Evolutionary conservation across 257 asterid genomes (phyloP).

Genomic region (Oldenlandia corymbosa): DNA sequence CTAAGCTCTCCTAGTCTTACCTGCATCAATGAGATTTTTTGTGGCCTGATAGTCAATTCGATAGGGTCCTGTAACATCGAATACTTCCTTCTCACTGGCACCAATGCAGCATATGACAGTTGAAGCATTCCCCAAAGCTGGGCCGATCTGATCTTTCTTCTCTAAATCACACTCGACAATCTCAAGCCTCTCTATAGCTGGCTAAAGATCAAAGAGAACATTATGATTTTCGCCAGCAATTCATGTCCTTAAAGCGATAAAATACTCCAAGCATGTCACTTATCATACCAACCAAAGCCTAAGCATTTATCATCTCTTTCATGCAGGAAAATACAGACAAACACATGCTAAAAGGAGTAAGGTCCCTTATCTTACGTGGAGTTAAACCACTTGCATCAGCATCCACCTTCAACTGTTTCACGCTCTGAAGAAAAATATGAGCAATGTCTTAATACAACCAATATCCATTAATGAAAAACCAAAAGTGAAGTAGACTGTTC

Average conservation of each 20-base stretch:
- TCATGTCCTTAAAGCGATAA: constrained; percentile 12
- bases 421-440: constrained; percentile 52
- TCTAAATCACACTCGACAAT: constrained; percentile 95
- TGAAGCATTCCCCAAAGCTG: constrained; percentile 72
- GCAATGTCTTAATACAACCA: constrained; percentile 1
- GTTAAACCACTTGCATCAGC: constrained; percentile 37
- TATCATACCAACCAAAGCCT: constrained; percentile 11
- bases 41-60: constrained; percentile 86
- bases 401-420: constrained; percentile 56
- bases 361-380: constrained; percentile 52
- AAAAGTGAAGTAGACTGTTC: neutral
- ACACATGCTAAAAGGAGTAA: constrained; percentile 1
- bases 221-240: constrained; percentile 35
- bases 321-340: neutral
- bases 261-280: neutral
- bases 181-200: constrained; percentile 97
- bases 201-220: constrained; percentile 70
- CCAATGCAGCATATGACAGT: constrained; percentile 90
- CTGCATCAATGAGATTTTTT: constrained; percentile 85
- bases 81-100: constrained; percentile 91
- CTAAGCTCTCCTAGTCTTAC: constrained; percentile 23
- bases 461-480: neutral
- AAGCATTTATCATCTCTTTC: neutral
- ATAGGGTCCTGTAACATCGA: constrained; percentile 83
- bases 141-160: constrained; percentile 52